phyloP scores from a whole-genome alignment of 192 early-diverging fungal species.

The Chytriomyces confervae region DNA sequence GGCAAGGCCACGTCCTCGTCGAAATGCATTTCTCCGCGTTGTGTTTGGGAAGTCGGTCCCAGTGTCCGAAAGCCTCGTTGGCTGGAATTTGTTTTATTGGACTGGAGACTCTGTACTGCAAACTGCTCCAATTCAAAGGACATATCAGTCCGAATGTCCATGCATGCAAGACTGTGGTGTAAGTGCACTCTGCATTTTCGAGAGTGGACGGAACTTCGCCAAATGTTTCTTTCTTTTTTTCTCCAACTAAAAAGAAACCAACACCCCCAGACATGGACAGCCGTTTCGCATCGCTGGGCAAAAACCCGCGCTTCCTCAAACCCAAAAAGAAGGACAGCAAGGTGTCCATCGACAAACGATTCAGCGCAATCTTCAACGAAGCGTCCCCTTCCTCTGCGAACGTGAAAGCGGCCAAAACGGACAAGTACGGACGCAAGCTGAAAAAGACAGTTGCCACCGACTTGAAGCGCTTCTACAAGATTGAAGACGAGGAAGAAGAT shows the following conservation, averaged over 20 bases:
- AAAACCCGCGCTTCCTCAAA: conserved; percentile 76
- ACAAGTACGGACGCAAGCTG: conserved; percentile 75
- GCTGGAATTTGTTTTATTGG: not conserved
- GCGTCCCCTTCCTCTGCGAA: not conserved
- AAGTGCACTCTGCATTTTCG: not conserved
- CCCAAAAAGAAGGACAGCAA: conserved; percentile 83
- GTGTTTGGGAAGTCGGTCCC: not conserved
- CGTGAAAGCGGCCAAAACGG: conserved; percentile 64
- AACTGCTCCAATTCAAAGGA: not conserved
- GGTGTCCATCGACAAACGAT: conserved; percentile 88
- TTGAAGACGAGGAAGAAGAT: conserved; percentile 62
- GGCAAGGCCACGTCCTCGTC: too few species aligned
- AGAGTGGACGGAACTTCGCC: too few species aligned
- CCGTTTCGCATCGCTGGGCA: conserved; percentile 22
- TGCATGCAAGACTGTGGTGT: not conserved
- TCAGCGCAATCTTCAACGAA: conserved; percentile 77
- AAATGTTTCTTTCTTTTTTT: too few species aligned
- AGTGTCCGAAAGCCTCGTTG: not conserved
- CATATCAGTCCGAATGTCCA: not conserved
- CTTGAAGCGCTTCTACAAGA: conserved; percentile 76
- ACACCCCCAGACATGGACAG: too few species aligned
- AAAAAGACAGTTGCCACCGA: conserved; percentile 59
- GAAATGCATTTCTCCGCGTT: too few species aligned
- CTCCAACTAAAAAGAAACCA: too few species aligned
- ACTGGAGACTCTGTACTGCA: not conserved